These are phyloP conservation scores for Fusarium sp. DNA, from an alignment of 2,329 filamentous ascomycete species.

Conservation along the genomic window DNA sequence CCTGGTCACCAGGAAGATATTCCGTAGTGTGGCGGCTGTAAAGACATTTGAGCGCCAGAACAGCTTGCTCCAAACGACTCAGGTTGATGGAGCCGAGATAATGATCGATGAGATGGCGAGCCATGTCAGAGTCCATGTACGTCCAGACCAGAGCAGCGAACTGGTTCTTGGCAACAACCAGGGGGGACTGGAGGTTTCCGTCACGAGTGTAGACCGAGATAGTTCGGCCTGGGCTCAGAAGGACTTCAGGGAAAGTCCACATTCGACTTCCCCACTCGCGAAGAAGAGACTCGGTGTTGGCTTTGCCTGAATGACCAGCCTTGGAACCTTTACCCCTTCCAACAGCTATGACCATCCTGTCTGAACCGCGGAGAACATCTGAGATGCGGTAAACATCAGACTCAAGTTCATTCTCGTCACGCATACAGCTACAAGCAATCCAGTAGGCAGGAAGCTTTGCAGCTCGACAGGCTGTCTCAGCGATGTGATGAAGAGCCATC, in stretches of 20 bases:
- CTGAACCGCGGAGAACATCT: constrained; percentile 40
- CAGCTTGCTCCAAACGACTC: constrained; percentile 47
- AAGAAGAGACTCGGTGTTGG: constrained; percentile 36
- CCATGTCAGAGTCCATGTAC: constrained; percentile 38
- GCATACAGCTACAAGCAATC: constrained; percentile 43
- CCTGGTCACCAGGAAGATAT: constrained; percentile 44
- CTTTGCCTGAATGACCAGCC: constrained; percentile 13
- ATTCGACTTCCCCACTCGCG: constrained; percentile 43
- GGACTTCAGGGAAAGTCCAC: constrained; percentile 44
- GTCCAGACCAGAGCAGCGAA: constrained; percentile 46
- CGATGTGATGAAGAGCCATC: constrained; percentile 40
- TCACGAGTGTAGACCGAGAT: constrained; percentile 41
- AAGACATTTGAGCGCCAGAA: constrained; percentile 45
- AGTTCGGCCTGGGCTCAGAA: constrained; percentile 37
- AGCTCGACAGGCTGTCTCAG: constrained; percentile 40
- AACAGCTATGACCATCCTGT: constrained; percentile 40
- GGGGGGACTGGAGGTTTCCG: constrained; percentile 25
- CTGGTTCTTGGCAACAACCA: constrained; percentile 45
- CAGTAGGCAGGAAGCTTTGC: constrained; percentile 41
- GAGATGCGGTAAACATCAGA: constrained; percentile 41
- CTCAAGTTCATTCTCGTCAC: constrained; percentile 37
- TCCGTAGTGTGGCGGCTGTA: constrained; percentile 39
- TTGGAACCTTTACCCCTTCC: constrained; percentile 28
- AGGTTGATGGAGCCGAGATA: constrained; percentile 46
- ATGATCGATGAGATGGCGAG: constrained; percentile 49